phyloP scores from a whole-genome alignment of 2,329 filamentous ascomycete genomes.

The Macrophomina tecta region DNA sequence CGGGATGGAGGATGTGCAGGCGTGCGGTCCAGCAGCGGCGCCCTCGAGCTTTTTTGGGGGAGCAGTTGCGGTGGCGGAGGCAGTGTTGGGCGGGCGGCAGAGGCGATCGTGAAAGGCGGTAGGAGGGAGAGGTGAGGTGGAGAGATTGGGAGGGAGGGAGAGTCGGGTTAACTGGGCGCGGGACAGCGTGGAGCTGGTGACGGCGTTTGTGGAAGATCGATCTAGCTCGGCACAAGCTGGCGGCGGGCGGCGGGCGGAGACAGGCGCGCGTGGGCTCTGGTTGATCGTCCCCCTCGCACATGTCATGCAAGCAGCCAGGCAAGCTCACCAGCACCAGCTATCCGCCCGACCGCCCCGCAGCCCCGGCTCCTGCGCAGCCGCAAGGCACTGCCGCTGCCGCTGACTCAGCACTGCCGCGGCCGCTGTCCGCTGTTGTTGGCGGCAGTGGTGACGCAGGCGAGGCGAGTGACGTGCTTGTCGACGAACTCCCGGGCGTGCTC shows the following conservation, averaged over 20 bases:
- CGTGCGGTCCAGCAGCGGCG: constrained; percentile 7
- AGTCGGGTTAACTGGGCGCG: background rate
- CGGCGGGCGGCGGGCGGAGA: constrained; percentile 20
- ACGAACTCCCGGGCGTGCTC: background rate
- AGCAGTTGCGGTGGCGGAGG: background rate
- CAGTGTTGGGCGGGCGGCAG: background rate
- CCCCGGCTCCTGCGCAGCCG: background rate
- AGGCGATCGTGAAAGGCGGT: constrained; percentile 27
- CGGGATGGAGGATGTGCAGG: background rate
- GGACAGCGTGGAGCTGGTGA: constrained; percentile 9
- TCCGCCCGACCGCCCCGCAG: constrained; percentile 14
- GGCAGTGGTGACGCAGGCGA: background rate
- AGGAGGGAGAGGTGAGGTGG: constrained; percentile 24
- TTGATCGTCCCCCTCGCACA: constrained; percentile 23
- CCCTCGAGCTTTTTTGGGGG: background rate
- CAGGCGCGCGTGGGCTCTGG: constrained; percentile 12
- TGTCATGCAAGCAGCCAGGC: background rate
- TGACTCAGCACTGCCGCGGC: background rate
- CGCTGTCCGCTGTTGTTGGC: background rate
- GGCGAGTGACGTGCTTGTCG: constrained; percentile 1
- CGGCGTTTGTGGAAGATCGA: constrained; percentile 24
- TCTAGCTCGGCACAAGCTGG: constrained; percentile 27
- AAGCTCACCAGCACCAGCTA: background rate
- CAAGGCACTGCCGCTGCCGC: background rate
- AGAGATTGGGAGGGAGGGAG: constrained; percentile 9